phyloP scores from a whole-genome alignment of 1,284 basidiomycete species.

The Leucoagaricus sp. region DNA sequence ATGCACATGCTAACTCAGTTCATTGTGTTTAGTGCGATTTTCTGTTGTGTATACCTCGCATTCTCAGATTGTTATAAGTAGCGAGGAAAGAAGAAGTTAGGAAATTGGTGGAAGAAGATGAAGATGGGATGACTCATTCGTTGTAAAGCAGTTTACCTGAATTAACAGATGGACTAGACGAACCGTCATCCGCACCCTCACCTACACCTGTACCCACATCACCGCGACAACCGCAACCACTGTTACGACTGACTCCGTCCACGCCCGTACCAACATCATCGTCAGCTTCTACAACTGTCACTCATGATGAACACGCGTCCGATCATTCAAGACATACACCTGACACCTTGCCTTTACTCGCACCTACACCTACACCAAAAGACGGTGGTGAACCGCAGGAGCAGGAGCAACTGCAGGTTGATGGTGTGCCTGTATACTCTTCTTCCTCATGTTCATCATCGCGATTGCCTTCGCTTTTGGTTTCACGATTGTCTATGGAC shows the following conservation, averaged over 20 bases:
- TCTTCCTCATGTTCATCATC: no score
- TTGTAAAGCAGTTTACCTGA: constrained; percentile 73
- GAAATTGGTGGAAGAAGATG: constrained; percentile 58
- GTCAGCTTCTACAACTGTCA: no score
- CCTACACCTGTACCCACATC: neutral
- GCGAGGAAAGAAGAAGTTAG: constrained; percentile 60
- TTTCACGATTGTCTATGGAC: neutral
- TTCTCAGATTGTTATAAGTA: constrained; percentile 69
- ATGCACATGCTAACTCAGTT: neutral
- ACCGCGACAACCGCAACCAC: neutral
- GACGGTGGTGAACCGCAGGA: no score
- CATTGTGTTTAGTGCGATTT: neutral
- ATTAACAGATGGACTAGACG: constrained; percentile 47
- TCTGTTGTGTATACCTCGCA: no score
- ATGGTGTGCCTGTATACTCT: no score
- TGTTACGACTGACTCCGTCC: no score
- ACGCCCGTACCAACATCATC: no score
- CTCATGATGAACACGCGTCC: no score
- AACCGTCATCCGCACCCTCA: neutral
- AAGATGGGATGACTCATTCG: constrained; percentile 87
- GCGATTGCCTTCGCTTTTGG: neutral
- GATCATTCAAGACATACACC: no score
- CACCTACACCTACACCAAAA: no score
- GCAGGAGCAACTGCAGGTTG: no score
- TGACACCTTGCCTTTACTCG: no score